phyloP scores from a whole-genome alignment of 2,329 filamentous ascomycete genomes.

The Botrytis deweyae region DNA sequence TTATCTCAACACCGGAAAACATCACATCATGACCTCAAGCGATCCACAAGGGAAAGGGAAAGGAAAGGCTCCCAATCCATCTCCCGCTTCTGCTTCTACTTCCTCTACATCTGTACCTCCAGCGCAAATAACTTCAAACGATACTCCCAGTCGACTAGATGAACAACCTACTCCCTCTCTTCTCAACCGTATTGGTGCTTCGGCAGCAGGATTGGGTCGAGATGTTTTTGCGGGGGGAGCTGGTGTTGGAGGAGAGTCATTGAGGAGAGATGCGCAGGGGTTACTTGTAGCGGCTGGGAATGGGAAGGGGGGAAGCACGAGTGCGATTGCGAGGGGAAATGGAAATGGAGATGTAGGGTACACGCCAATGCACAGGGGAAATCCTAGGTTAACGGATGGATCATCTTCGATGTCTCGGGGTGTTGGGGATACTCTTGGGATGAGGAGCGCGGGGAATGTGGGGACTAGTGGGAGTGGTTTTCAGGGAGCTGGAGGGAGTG shows the following conservation, averaged over 20 bases:
- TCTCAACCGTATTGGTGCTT: conserved; percentile 36
- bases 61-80: not conserved
- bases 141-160: not conserved
- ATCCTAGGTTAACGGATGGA: not conserved
- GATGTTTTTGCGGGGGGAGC: conserved; percentile 37
- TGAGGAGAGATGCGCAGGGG: conserved; percentile 28
- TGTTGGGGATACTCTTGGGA: not conserved
- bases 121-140: not conserved
- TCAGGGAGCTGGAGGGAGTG: not conserved
- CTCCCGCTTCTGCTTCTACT: not conserved
- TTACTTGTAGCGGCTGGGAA: conserved; percentile 34
- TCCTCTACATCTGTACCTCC: not conserved
- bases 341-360: conserved; percentile 23
- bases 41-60: not conserved
- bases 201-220: conserved; percentile 41
- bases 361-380: not conserved
- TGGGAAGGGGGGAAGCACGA: conserved; percentile 25
- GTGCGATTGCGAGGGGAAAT: conserved; percentile 24
- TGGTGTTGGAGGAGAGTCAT: conserved; percentile 21
- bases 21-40: not conserved
- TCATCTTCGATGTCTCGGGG: not conserved
- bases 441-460: not conserved
- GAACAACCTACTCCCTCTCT: conserved; percentile 26
- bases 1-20: not conserved
- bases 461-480: not conserved